These are phyloP conservation scores for Lasiodiplodia gonubiensis DNA, from an alignment of 2,329 filamentous ascomycete genomes.

Conservation along the genomic window DNA sequence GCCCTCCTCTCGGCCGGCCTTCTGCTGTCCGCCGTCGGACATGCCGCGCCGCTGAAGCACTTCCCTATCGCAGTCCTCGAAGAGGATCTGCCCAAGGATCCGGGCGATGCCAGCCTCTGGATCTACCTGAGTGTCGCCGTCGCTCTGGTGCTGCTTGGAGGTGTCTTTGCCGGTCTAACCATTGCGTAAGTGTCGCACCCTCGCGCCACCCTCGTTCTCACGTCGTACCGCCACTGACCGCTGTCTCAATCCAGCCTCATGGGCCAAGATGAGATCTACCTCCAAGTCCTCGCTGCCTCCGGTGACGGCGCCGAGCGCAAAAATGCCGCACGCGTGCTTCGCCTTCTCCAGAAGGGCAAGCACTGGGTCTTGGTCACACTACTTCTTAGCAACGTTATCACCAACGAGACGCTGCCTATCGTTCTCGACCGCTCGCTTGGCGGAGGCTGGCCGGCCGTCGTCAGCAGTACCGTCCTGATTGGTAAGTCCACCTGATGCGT, in stretches of 20 bases:
- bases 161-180: constrained; percentile 92
- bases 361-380: constrained; percentile 98
- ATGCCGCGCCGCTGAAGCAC: constrained; percentile 42
- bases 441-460: constrained; percentile 90
- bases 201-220: not conserved
- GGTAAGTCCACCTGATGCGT: constrained; percentile 61
- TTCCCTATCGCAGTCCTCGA: constrained; percentile 34
- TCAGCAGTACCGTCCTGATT: constrained; percentile 92
- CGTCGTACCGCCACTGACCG: constrained; percentile 35
- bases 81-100: constrained; percentile 40
- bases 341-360: constrained; percentile 83
- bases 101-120: constrained; percentile 72
- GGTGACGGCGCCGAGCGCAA: constrained; percentile 83
- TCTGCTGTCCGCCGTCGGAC: constrained; percentile 41
- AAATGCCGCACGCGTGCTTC: constrained; percentile 81
- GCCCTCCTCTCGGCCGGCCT: constrained; percentile 40
- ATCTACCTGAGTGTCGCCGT: constrained; percentile 80
- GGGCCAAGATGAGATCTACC: constrained; percentile 90
- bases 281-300: constrained; percentile 90
- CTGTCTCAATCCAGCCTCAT: constrained; percentile 54
- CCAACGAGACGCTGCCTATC: constrained; percentile 95
- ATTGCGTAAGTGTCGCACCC: constrained; percentile 67
- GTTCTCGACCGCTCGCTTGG: constrained; percentile 92
- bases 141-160: constrained; percentile 82
- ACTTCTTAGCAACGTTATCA: constrained; percentile 93